Percentiles rank a stretch among this genome's conserved stretches.
phyloP scores from a whole-genome alignment of 2,329 filamentous ascomycete genomes.

The Aspergillus proliferans region DNA sequence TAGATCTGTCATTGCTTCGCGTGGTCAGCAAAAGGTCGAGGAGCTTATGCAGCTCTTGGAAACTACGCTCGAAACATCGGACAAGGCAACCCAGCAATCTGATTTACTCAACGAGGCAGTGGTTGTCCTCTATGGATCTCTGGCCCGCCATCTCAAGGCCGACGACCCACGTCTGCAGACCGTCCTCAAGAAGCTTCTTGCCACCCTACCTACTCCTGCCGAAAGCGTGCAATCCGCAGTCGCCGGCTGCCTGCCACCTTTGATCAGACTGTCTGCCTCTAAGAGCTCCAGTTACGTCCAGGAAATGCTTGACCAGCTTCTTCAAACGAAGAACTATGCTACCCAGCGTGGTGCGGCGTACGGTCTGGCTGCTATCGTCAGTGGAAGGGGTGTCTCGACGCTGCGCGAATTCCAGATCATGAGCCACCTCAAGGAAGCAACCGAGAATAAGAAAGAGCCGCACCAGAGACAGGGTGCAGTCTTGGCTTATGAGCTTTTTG shows the following conservation, averaged over 20 bases:
- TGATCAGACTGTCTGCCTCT: slow-evolving; percentile 74
- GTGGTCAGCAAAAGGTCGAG: slow-evolving; percentile 78
- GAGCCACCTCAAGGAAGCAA: slow-evolving; percentile 68
- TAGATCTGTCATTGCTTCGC: slow-evolving; percentile 69
- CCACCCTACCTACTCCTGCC: slow-evolving; percentile 86
- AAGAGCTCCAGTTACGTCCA: slow-evolving; percentile 75
- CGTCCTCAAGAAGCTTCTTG: slow-evolving; percentile 78
- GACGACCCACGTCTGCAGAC: slow-evolving; percentile 84
- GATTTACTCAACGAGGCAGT: slow-evolving; percentile 96
- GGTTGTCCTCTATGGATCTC: slow-evolving; percentile 91
- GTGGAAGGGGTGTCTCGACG: slow-evolving; percentile 75
- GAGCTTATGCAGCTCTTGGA: slow-evolving; percentile 91
- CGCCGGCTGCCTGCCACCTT: slow-evolving; percentile 83
- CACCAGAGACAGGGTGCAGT: slow-evolving; percentile 84
- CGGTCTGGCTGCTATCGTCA: slow-evolving; percentile 82
- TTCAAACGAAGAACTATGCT: slow-evolving; percentile 88
- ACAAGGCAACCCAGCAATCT: slow-evolving; percentile 71
- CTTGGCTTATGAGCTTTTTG: slow-evolving; percentile 83
- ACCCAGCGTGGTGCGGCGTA: slow-evolving; percentile 88
- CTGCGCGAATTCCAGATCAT: slow-evolving; percentile 82
- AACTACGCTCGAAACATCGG: slow-evolving; percentile 74
- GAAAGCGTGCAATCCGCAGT: slow-evolving; percentile 97
- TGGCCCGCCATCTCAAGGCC: slow-evolving; percentile 76
- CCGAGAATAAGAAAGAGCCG: slow-evolving; percentile 92
- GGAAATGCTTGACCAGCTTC: slow-evolving; percentile 71